Evolutionary conservation across 2,329 filamentous ascomycete genomes (phyloP).

Genomic region (Aphanocladium album): DNA sequence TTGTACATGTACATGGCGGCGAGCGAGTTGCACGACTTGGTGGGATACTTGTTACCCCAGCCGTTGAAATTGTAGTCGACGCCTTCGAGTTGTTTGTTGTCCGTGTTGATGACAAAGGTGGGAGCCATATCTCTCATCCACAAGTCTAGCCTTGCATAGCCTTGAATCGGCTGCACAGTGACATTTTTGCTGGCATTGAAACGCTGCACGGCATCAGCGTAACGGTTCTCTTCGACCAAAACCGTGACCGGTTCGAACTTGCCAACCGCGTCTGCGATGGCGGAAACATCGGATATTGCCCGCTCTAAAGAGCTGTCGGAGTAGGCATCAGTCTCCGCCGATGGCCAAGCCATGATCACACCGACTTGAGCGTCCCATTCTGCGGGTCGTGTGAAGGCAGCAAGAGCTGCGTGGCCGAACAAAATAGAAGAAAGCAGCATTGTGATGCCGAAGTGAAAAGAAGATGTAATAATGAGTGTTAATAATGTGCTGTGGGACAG

Average conservation of each 20-base stretch:
- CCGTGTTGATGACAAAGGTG: conserved; percentile 15
- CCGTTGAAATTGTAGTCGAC: conserved; percentile 26
- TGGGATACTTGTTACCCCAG: conserved; percentile 22
- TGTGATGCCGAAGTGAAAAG: background rate
- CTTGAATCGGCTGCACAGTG: background rate
- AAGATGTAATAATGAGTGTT: background rate
- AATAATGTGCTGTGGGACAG: too few species aligned
- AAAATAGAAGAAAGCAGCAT: background rate
- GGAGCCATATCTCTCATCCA: conserved; percentile 27
- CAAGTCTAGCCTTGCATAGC: conserved; percentile 16
- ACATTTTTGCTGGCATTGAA: conserved; percentile 8
- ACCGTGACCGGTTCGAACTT: conserved; percentile 24
- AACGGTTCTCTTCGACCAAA: conserved; percentile 13
- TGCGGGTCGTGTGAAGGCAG: background rate
- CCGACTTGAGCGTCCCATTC: conserved; percentile 5
- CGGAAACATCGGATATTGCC: conserved; percentile 20
- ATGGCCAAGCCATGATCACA: conserved; percentile 11
- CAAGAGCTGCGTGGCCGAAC: background rate
- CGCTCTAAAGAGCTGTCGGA: background rate
- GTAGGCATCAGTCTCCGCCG: conserved; percentile 1
- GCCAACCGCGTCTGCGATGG: conserved; percentile 21
- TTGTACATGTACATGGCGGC: conserved; percentile 14
- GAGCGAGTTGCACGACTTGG: conserved; percentile 12
- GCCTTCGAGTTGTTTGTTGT: conserved; percentile 10
- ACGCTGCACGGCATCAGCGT: conserved; percentile 11